Conservation (phyloP, 148 eudicot species). For the Fagopyrum tataricum region DNA sequence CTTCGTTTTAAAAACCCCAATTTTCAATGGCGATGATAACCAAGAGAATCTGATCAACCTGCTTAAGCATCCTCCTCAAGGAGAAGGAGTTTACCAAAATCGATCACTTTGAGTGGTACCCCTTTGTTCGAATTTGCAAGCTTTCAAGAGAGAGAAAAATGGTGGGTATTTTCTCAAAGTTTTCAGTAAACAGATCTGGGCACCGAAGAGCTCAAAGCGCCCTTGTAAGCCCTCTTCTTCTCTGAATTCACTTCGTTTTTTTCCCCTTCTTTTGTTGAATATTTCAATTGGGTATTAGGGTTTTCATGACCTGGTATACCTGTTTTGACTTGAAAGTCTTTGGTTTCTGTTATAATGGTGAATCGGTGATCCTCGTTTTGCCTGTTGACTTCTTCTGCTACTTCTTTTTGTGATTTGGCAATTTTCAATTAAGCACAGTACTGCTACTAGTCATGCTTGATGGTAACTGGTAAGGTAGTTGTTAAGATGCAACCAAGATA, state of each 20-base stretch:
- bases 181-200: slow-evolving; percentile 26
- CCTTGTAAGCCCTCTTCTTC: slow-evolving; percentile 26
- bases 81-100: background rate
- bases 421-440: background rate
- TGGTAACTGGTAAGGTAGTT: background rate
- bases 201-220: slow-evolving; percentile 42
- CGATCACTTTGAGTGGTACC: background rate
- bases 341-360: background rate
- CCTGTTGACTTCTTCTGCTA: background rate
- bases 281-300: background rate
- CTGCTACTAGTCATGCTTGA: background rate
- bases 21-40: background rate
- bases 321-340: slow-evolving; percentile 1
- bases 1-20: background rate
- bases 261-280: background rate
- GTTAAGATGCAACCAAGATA: background rate
- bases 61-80: background rate
- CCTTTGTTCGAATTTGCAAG: background rate
- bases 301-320: background rate
- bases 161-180: slow-evolving; percentile 46
- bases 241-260: background rate
- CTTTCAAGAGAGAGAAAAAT: slow-evolving; percentile 13
- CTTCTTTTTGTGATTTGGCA: background rate
- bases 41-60: background rate
- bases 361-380: background rate